Evolutionary conservation across 352 stramenopile species (phyloP).

Genomic region (Thalassiosira mediterranea): DNA sequence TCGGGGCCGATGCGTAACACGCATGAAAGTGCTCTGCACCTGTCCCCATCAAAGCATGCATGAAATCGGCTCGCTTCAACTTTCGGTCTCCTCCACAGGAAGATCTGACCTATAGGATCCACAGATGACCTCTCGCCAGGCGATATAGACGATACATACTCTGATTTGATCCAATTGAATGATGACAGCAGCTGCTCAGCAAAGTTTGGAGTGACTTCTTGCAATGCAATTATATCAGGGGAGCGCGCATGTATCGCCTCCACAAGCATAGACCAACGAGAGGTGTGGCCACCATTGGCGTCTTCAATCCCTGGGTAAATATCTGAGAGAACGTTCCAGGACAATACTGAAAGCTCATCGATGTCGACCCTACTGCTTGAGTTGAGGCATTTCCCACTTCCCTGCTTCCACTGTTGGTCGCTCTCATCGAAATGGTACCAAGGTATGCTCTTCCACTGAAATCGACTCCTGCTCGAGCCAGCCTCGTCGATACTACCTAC

Average conservation of each 20-base stretch:
- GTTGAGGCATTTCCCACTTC: too few relatives aligned
- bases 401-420: constrained; percentile 2
- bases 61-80: constrained; percentile 3
- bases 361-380: too few relatives aligned
- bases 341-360: constrained; percentile 28
- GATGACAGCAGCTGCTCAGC: constrained; percentile 10
- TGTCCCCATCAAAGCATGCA: constrained; percentile 5
- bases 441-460: constrained; percentile 11
- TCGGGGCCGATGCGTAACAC: neutral
- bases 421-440: constrained; percentile 18
- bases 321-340: constrained; percentile 51
- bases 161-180: constrained; percentile 17
- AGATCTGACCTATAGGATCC: constrained; percentile 22
- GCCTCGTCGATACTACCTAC: neutral
- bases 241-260: constrained; percentile 1
- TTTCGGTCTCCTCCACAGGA: constrained; percentile 32
- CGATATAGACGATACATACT: constrained; percentile 10
- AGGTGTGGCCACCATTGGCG: constrained; percentile 1
- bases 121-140: constrained; percentile 5
- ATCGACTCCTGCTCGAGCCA: neutral
- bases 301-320: constrained; percentile 16
- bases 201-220: constrained; percentile 45
- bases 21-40: constrained; percentile 2
- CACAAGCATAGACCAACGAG: constrained; percentile 20
- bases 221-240: constrained; percentile 34